A percentile compares a stretch with the other conserved stretches of the same genome.
Evolutionary conservation across 2,329 filamentous ascomycete species (phyloP).

Genomic region (Monilinia aucupariae): DNA sequence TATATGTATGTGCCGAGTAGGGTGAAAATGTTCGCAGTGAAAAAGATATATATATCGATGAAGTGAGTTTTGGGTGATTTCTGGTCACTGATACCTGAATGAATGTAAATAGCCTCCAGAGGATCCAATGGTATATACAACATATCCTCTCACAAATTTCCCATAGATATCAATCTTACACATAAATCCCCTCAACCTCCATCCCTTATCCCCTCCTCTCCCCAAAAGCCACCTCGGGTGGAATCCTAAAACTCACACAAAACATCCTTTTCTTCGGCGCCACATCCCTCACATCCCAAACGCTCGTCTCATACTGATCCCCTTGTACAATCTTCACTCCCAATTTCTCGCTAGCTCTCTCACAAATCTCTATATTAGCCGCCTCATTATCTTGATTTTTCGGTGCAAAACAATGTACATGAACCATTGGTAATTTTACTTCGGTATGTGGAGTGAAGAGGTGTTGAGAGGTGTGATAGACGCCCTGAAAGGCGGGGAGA

Average conservation of each 20-base stretch:
- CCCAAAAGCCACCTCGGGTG: slow-evolving; percentile 71
- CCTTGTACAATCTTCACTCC: slow-evolving; percentile 41
- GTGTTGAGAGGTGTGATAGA: slow-evolving; percentile 67
- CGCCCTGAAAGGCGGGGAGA: slow-evolving; percentile 65
- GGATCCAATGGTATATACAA: background rate
- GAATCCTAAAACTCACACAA: slow-evolving; percentile 86
- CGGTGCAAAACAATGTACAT: slow-evolving; percentile 90
- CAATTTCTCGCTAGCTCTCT: slow-evolving; percentile 52
- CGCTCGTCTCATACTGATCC: slow-evolving; percentile 41
- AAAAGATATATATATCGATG: background rate
- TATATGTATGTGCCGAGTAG: background rate
- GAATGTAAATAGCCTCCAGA: background rate
- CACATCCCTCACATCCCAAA: slow-evolving; percentile 76
- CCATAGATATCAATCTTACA: too few species aligned
- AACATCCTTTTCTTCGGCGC: slow-evolving; percentile 95
- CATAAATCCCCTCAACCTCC: background rate
- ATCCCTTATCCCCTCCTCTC: slow-evolving; percentile 16
- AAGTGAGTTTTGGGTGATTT: background rate
- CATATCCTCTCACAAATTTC: too few species aligned
- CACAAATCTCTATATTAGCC: slow-evolving; percentile 58
- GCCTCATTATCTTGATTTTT: slow-evolving; percentile 71
- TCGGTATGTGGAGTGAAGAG: slow-evolving; percentile 58
- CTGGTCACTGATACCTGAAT: background rate
- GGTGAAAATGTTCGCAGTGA: too few species aligned
- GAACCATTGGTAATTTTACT: slow-evolving; percentile 69